phyloP scores from a whole-genome alignment of 768 basidiomycete species.

The Tulasnella sp. region DNA sequence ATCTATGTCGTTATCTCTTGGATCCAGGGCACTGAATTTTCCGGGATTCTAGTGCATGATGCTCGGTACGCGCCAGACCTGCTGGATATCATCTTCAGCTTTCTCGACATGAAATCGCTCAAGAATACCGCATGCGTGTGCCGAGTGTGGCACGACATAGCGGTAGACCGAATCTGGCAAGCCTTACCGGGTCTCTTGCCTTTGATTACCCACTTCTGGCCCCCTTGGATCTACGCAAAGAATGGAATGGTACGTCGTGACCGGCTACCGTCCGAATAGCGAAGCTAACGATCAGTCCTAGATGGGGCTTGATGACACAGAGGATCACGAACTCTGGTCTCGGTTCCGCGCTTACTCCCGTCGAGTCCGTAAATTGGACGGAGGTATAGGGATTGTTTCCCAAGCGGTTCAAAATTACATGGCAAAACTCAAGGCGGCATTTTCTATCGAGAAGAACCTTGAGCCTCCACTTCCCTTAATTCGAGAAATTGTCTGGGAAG shows the following conservation, averaged over 20 bases:
- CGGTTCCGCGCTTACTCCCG: background rate
- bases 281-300: background rate
- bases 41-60: background rate
- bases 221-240: background rate
- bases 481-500: background rate
- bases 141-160: constrained; percentile 1
- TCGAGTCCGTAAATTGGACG: background rate
- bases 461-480: background rate
- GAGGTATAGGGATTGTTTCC: background rate
- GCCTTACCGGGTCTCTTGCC: background rate
- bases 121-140: background rate
- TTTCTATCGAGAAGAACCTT: background rate
- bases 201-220: background rate
- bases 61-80: background rate
- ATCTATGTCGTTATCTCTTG: background rate
- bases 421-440: background rate
- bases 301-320: background rate
- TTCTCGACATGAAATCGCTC: background rate
- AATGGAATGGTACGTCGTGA: background rate
- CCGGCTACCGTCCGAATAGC: background rate
- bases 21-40: background rate
- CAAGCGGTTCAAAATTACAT: background rate
- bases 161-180: background rate
- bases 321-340: background rate
- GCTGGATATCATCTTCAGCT: background rate